Percentiles rank a stretch among this genome's conserved stretches.
These are phyloP conservation scores for Penicillium lividum DNA, from an alignment of 495 filamentous ascomycete genomes.

Conservation along the genomic window DNA sequence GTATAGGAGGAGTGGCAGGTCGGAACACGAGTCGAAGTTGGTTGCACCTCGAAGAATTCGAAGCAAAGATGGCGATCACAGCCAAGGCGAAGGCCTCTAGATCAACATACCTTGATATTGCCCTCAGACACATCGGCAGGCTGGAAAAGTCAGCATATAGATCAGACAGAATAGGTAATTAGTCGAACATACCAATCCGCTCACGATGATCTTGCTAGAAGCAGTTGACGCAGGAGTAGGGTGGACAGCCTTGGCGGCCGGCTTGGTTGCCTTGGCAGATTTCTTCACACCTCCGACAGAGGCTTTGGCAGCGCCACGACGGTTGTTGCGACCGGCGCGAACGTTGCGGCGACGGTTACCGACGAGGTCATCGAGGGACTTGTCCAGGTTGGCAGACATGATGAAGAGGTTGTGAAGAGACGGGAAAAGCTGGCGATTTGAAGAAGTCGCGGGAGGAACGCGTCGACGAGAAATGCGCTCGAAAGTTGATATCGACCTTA, in stretches of 20 bases:
- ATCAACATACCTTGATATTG: constrained; percentile 99
- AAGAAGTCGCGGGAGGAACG: constrained; percentile 14
- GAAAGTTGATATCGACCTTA: constrained; percentile 19
- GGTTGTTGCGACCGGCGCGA: constrained; percentile 53
- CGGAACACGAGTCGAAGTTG: constrained; percentile 38
- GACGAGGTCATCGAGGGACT: constrained; percentile 95
- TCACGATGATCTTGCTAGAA: constrained; percentile 91
- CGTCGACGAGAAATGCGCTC: constrained; percentile 10
- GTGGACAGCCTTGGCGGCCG: constrained; percentile 62
- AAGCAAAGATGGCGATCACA: constrained; percentile 55
- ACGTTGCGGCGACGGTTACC: constrained; percentile 64
- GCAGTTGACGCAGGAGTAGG: constrained; percentile 63
- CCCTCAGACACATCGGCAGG: constrained; percentile 90
- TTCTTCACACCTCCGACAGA: constrained; percentile 85
- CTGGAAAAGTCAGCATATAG: constrained; percentile 59
- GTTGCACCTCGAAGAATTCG: constrained; percentile 46
- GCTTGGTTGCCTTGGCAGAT: constrained; percentile 62
- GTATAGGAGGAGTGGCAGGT: constrained; percentile 30
- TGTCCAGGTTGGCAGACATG: constrained; percentile 93
- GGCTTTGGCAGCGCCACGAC: constrained; percentile 53
- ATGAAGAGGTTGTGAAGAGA: constrained; percentile 12
- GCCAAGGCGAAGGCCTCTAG: constrained; percentile 57
- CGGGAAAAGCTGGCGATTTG: constrained; percentile 22
- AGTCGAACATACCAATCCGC: constrained; percentile 80
- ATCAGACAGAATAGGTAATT: neutral